These are phyloP conservation scores for Petasospora fabianii DNA, from an alignment of 1,139 yeast genomes.

Conservation along the genomic window DNA sequence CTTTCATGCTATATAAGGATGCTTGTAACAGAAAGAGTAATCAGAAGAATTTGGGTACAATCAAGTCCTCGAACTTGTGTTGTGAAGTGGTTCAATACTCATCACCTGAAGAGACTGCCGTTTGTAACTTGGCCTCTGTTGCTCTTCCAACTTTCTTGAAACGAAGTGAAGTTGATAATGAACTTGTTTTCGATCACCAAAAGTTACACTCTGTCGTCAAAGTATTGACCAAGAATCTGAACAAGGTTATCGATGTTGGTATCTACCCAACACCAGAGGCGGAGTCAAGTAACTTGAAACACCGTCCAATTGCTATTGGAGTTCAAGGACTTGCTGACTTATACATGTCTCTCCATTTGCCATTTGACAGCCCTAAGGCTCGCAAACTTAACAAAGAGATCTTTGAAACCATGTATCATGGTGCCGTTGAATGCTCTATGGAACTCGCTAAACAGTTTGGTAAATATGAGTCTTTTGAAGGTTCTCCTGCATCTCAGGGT, in stretches of 20 bases:
- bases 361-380: slow-evolving; percentile 77
- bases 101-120: slow-evolving; percentile 84
- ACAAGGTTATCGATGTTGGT: slow-evolving; percentile 74
- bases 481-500: slow-evolving; percentile 85
- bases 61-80: slow-evolving; percentile 85
- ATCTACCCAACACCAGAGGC: slow-evolving; percentile 76
- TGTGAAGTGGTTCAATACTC: slow-evolving; percentile 90
- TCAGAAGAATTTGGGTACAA: slow-evolving; percentile 83
- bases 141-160: slow-evolving; percentile 63
- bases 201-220: slow-evolving; percentile 71
- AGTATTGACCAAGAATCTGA: slow-evolving; percentile 70
- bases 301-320: slow-evolving; percentile 86
- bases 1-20: slow-evolving; percentile 88
- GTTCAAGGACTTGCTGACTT: slow-evolving; percentile 89
- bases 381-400: slow-evolving; percentile 68
- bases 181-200: slow-evolving; percentile 54
- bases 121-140: slow-evolving; percentile 84
- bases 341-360: slow-evolving; percentile 71
- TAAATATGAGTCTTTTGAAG: slow-evolving; percentile 62
- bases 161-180: slow-evolving; percentile 42
- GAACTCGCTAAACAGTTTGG: slow-evolving; percentile 70
- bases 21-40: slow-evolving; percentile 80
- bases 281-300: slow-evolving; percentile 61
- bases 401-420: slow-evolving; percentile 88
- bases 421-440: slow-evolving; percentile 73